These are phyloP conservation scores for Rosa rugosa DNA, from an alignment of 306 rosid species.

Conservation along the genomic window DNA sequence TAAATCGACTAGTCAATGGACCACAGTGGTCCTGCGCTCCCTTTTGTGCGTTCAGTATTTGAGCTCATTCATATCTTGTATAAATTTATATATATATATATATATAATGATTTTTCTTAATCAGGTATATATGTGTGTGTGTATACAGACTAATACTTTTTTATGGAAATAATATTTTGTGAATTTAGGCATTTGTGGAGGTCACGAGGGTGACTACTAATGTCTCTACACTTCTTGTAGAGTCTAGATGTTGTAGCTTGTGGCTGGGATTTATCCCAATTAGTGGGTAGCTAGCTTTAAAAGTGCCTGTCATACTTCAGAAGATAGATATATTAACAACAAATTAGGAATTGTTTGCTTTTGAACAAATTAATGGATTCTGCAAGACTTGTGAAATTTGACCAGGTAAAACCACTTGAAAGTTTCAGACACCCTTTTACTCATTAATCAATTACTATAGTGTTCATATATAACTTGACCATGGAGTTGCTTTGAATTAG, in stretches of 20 bases:
- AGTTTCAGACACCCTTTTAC: background rate
- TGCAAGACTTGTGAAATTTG: background rate
- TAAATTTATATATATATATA: background rate
- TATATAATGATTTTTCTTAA: background rate
- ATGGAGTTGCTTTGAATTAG: background rate
- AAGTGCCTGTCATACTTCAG: background rate
- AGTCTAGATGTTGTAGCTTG: background rate
- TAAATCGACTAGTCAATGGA: background rate
- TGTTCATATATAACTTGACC: background rate
- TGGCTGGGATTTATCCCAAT: background rate
- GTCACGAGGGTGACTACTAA: background rate
- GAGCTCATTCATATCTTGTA: background rate
- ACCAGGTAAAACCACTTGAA: background rate
- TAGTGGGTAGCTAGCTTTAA: background rate
- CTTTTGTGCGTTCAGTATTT: background rate
- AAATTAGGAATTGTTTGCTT: background rate
- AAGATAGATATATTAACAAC: background rate
- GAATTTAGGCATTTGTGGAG: background rate
- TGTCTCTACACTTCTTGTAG: constrained; percentile 32
- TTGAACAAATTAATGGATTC: background rate
- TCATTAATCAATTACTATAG: background rate
- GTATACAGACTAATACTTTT: too few species aligned
- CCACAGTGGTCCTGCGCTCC: constrained; percentile 6
- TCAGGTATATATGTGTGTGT: background rate
- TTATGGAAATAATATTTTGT: background rate